Base-by-base conservation (phyloP, 1,284 basidiomycete species). In the Peniophora sp. region DNA sequence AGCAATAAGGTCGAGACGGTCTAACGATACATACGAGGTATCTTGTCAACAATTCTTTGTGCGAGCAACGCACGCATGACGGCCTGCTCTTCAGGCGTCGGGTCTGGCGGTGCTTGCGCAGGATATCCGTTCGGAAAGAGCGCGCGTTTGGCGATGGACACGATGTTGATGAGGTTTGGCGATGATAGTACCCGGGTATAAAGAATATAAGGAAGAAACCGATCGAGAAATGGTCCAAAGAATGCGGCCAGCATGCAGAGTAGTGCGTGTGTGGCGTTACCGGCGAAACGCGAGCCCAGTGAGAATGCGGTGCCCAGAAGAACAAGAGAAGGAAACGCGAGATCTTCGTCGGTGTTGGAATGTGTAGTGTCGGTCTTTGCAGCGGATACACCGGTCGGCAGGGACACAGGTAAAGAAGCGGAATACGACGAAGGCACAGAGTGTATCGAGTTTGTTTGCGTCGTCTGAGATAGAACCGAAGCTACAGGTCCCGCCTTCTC, bases 51-150 rank as follows among this genome's bases (percentile, higher is more conserved):
- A 45, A 83, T 63, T 59, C 79, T 71, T 24, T 67, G 62, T 23
- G 78, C 62, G 14, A 88, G 63, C 48, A 68, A 67, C n/a, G 75
- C 72, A 20, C 77, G 75, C 50, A 87, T 69, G 35, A 69, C 70
- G 2, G 69, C 67, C 61, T 89, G 85, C 62, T 90, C 85, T 58
- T 87, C 85, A 0, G 69, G 68, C 0, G 79, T 79, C 22, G 89
- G 90, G 48, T 88, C 84, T 2, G 73, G 67, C 3, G 83, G 79
- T 1, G 80, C 63, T 0, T 80, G 77, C 0, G 76, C 83, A 1
- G 89, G 88, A 66, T 88, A 89, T 19, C 89, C 90, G 53, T 85
- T 82, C 3, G 91, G 89, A 60, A 91, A 92, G 36, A 93, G 71
- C 2, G 79, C 74, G 20, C 73, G 72, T 57, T 87, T 88, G 6